Base-by-base conservation (phyloP, 2,329 filamentous ascomycete species). In the Fusarium bulbicola region DNA sequence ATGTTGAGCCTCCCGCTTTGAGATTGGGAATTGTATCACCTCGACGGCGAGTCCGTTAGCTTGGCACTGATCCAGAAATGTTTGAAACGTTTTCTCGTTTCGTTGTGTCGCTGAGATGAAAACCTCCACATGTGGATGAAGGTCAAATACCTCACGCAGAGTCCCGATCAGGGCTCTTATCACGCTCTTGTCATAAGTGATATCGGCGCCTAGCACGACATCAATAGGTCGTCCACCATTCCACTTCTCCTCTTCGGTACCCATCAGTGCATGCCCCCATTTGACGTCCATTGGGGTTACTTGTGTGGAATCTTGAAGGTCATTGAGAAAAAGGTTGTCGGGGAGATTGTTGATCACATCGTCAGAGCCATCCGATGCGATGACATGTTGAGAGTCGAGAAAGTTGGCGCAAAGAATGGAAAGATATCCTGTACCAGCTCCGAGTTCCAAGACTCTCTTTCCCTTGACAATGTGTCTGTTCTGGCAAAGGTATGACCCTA, bases 341-440 rank as follows among this genome's bases (percentile, higher is more conserved):
- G 88, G 86, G 40, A 95, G 83, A 40, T 88, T 88, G 76, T 91
- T 88, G 56, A 94, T 88, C 3, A 95, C 92, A 59, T 91, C 89
- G 74, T 91, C 89, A 20, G 92, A 92, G 6, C 93, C 93, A 77
- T 96, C 93, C 0, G 93, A 93, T 6, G 91, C 90, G 10, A 92
- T 85, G 28, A 92, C 89, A 58, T 89, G 87, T 2, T 81, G 78
- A 0, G 91, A 86, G 11, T 81, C 84, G 0, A 95, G 85, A 77
- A 90, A 84, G 74, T 91, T 92, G n/a, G 90, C 89, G 71, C 92
- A 94, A 0, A 95, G 83, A 18, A 95, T 89, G 0, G 92, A 92
- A 4, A 95, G 81, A 78, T 94, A 92, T 1, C 93, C 93, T 2
- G 93, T 95, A 3, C 93, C 93, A 3, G 92, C 89, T 7, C 93